Evolutionary conservation across 2,329 filamentous ascomycete genomes (phyloP).

Genomic region (Amylocarpus encephaloides): DNA sequence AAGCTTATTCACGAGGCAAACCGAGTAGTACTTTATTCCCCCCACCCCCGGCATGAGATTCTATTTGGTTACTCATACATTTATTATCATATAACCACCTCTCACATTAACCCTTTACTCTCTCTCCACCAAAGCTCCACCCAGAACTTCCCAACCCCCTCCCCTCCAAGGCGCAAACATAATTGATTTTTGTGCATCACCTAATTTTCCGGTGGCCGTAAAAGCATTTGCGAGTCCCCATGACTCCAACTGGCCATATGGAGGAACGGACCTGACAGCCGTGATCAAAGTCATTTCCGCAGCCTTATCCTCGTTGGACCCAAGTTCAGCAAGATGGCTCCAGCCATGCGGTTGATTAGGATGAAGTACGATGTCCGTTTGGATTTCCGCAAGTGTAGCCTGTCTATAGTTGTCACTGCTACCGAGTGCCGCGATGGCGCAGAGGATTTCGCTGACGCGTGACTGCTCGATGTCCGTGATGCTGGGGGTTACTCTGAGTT

Average conservation of each 20-base stretch:
- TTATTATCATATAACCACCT: no score
- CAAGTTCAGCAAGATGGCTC: slow-evolving; percentile 62
- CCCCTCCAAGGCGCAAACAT: slow-evolving; percentile 72
- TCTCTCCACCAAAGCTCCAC: slow-evolving; percentile 4
- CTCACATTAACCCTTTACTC: neutral
- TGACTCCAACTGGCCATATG: slow-evolving; percentile 60
- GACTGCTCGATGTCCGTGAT: slow-evolving; percentile 58
- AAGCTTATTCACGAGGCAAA: no score
- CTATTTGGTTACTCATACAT: no score
- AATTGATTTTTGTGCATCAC: slow-evolving; percentile 70
- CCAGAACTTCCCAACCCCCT: slow-evolving; percentile 26
- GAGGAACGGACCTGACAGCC: slow-evolving; percentile 68
- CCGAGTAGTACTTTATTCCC: no score
- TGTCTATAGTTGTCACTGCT: slow-evolving; percentile 42
- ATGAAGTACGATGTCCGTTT: slow-evolving; percentile 72
- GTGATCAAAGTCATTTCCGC: slow-evolving; percentile 77
- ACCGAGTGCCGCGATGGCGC: slow-evolving; percentile 61
- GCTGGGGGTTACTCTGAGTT: slow-evolving; percentile 60
- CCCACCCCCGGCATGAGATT: no score
- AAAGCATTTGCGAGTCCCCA: slow-evolving; percentile 67
- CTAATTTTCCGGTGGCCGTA: slow-evolving; percentile 62
- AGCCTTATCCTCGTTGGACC: slow-evolving; percentile 44
- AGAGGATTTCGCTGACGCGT: slow-evolving; percentile 66
- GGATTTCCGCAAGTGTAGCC: slow-evolving; percentile 56
- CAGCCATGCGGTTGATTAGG: slow-evolving; percentile 77